Percentiles rank a stretch among this genome's conserved stretches.
Evolutionary conservation across 1,284 basidiomycete species (phyloP).

Genomic region (Ustilago hordei): DNA sequence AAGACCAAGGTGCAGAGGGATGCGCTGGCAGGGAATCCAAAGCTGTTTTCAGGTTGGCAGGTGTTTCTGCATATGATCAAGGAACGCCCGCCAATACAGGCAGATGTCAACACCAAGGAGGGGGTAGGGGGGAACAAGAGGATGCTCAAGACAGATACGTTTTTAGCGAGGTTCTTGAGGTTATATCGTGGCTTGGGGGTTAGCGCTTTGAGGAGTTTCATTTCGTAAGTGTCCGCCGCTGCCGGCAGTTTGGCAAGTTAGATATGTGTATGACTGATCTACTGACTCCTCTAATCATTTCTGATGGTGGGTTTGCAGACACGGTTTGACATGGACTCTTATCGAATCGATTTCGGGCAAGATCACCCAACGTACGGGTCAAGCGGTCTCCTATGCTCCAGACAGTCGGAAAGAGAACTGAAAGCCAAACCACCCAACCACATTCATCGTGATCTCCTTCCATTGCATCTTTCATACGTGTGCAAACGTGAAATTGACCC

Average conservation of each 20-base stretch:
- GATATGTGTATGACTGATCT: neutral
- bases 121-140: neutral
- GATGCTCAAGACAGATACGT: slow-evolving; percentile 74
- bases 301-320: slow-evolving; percentile 11
- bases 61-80: slow-evolving; percentile 82
- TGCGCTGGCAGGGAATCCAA: slow-evolving; percentile 80
- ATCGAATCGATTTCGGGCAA: slow-evolving; percentile 64
- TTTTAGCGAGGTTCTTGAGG: slow-evolving; percentile 54
- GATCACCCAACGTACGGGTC: slow-evolving; percentile 52
- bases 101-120: neutral
- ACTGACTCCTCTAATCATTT: neutral
- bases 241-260: neutral
- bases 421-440: neutral
- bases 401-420: slow-evolving; percentile 18
- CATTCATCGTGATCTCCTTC: neutral
- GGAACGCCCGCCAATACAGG: slow-evolving; percentile 78
- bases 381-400: slow-evolving; percentile 24
- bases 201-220: slow-evolving; percentile 65
- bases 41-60: slow-evolving; percentile 76
- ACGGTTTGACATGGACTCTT: slow-evolving; percentile 68
- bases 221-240: slow-evolving; percentile 32
- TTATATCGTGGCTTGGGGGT: slow-evolving; percentile 67
- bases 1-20: slow-evolving; percentile 94
- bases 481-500: neutral
- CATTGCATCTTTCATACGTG: neutral